These are phyloP conservation scores for Calvatia gigantea DNA, from an alignment of 768 basidiomycete genomes.

Conservation along the genomic window DNA sequence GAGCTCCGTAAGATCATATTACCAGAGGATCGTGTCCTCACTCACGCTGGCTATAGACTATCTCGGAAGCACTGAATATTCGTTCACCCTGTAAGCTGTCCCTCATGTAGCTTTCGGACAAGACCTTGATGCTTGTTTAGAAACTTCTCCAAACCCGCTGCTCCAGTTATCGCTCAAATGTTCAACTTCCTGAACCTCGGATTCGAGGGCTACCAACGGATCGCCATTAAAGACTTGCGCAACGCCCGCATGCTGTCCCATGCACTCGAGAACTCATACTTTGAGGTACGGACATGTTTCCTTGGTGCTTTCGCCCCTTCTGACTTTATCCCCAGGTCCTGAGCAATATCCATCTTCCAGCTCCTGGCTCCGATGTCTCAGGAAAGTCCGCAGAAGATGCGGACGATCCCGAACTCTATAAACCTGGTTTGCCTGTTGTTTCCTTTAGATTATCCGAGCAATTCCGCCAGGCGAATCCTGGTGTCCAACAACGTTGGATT, in stretches of 20 bases:
- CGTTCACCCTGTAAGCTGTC: conserved; percentile 44
- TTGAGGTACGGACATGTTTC: conserved; percentile 27
- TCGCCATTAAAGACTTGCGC: conserved; percentile 42
- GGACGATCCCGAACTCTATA: conserved; percentile 45
- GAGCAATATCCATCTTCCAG: conserved; percentile 47
- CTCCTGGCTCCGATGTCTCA: conserved; percentile 16
- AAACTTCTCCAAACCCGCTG: conserved; percentile 57
- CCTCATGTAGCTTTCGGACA: background rate
- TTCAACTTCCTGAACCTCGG: conserved; percentile 61
- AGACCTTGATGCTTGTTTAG: conserved; percentile 17
- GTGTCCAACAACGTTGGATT: conserved; percentile 51
- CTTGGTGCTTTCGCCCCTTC: background rate
- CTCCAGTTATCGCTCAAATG: conserved; percentile 55
- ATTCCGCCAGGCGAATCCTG: conserved; percentile 47
- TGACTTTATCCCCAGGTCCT: conserved; percentile 28
- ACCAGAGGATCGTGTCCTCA: background rate
- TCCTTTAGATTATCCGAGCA: conserved; percentile 55
- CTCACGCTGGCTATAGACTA: conserved; percentile 32
- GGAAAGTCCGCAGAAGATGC: conserved; percentile 13
- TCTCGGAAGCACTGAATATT: conserved; percentile 57
- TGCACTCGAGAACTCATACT: conserved; percentile 54
- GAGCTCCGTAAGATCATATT: conserved; percentile 44
- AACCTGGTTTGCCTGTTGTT: conserved; percentile 57
- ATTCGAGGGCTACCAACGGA: conserved; percentile 48
- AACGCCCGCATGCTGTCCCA: conserved; percentile 56